Conservation (phyloP, 2,329 filamentous ascomycete genomes). For the Exophiala spinifera region DNA sequence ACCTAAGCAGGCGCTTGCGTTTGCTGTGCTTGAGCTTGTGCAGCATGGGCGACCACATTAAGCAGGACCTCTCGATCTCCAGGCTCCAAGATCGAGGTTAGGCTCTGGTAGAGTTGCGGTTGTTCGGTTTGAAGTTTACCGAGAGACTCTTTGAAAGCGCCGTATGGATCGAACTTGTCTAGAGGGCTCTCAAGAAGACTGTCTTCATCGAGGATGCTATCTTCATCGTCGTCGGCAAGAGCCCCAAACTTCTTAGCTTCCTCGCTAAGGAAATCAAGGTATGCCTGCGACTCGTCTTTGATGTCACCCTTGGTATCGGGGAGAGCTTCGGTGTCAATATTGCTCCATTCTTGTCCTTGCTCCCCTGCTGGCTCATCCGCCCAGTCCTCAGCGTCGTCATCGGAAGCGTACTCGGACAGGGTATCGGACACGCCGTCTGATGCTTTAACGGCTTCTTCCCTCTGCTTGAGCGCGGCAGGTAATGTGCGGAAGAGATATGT, state of each 20-base stretch:
- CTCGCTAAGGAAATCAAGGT: conserved; percentile 94
- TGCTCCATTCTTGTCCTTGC: conserved; percentile 54
- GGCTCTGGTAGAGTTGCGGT: conserved; percentile 77
- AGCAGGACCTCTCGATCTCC: conserved; percentile 82
- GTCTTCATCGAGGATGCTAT: conserved; percentile 89
- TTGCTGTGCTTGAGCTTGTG: conserved; percentile 10
- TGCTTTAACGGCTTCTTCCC: conserved; percentile 86
- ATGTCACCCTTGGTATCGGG: conserved; percentile 59
- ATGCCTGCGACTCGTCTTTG: conserved; percentile 88
- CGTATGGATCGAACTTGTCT: conserved; percentile 92
- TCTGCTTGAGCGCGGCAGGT: conserved; percentile 81
- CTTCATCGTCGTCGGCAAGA: conserved; percentile 69
- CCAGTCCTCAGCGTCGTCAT: conserved; percentile 80
- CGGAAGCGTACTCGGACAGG: conserved; percentile 63
- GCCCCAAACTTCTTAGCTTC: conserved; percentile 83
- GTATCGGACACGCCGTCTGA: conserved; percentile 56
- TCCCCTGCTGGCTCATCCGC: conserved; percentile 57
- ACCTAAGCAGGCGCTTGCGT: neutral
- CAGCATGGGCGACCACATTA: conserved; percentile 68
- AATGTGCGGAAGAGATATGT: conserved; percentile 89
- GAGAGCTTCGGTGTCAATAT: conserved; percentile 61
- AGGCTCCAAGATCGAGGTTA: conserved; percentile 73
- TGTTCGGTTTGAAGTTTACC: conserved; percentile 85
- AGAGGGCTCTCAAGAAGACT: conserved; percentile 88
- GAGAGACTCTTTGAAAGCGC: conserved; percentile 77